Evolutionary conservation across 148 eudicot species (phyloP), one percentile per base, ranked within the genome.

Genomic region (Diospyros lotus): DNA sequence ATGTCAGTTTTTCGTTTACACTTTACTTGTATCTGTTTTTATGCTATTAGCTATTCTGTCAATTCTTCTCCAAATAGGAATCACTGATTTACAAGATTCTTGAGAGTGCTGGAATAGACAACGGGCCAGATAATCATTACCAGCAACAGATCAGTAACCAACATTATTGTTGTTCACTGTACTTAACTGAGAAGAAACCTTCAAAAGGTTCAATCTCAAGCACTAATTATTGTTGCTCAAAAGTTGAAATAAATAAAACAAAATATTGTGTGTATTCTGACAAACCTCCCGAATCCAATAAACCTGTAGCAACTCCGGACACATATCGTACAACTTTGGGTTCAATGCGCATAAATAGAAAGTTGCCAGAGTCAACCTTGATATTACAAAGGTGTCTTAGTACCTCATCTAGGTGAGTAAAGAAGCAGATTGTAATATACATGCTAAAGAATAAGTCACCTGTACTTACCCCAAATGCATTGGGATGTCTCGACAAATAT

Each of bases 241-340:
- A n/a, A 44, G 8, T 52, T n/a, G 39, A 54, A 39, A 56, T n/a
- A n/a, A n/a, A n/a, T n/a, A n/a, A n/a, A n/a, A n/a, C n/a, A n/a
- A n/a, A n/a, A n/a, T n/a, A n/a, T n/a, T n/a, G n/a, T n/a, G n/a
- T n/a, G n/a, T n/a, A n/a, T n/a, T n/a, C n/a, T 54, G 7, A 81
- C 96, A 72, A 80, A 93, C 98, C 98, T 93, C 98, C 94, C 14
- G 96, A 88, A 71, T 93, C 98, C 77, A 91, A 77, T 64, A 85
- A 59, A 17, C 94, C 89, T 10, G 98, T 90, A 75, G 96, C 94
- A 78, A 91, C 91, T 40, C 96, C 98, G 17, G 92, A 88, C 9
- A 91, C 91, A 80, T 86, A 93, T 45, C 92, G 79, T 58, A 93
- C 91, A 64, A 87, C 87, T 83, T 84, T 85, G 17, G 94, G 98